Base-by-base conservation (phyloP, 371 early-diverging fungal species). In the Mortierella polycephala region DNA sequence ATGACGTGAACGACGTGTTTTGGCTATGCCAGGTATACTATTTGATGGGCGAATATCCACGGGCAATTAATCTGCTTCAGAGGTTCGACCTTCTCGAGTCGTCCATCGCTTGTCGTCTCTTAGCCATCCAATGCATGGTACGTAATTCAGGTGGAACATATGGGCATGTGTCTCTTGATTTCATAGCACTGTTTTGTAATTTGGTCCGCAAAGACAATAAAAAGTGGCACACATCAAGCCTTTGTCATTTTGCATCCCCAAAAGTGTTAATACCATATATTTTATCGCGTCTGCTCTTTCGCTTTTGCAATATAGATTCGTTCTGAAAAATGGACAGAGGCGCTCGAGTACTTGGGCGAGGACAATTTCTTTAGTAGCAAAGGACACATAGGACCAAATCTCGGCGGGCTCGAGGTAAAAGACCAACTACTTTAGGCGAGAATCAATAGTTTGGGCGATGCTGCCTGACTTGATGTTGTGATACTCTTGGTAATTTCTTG, bases 61-160 rank as follows among this genome's bases (percentile, higher is more conserved):
- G 91, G 51, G 90, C 89, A 14, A 67, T 87, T 40, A 85, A 85
- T 57, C 69, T 91, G n/a, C 61, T 92, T 18, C 83, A 85, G 62
- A 82, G 80, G 21, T 75, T 83, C 56, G 69, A 87, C 5, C 69
- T 86, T 1, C 60, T 87, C 14, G 84, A 87, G 49, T 77, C 83
- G 12, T 89, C 88, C 51, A 83, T 89, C 7, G 83, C 86, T 21
- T 89, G 88, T 77, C 83, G 90, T 50, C 87, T 84, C 69, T 67
- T 91, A 8, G 90, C 91, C 23, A 89, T 86, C 14, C 83, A 88
- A 51, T 91, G 92, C 69, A 82, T 85, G 52, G 90, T 91, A 84
- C 84, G 81, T 72, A 45, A 53, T n/a, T 64, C 42, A 45, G 41
- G 39, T 62, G 60, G 57, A 45, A 20, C 20, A 47, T 9, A 20